Evolutionary conservation across 768 basidiomycete genomes (phyloP).

Genomic region (Lentinula raphanica): DNA sequence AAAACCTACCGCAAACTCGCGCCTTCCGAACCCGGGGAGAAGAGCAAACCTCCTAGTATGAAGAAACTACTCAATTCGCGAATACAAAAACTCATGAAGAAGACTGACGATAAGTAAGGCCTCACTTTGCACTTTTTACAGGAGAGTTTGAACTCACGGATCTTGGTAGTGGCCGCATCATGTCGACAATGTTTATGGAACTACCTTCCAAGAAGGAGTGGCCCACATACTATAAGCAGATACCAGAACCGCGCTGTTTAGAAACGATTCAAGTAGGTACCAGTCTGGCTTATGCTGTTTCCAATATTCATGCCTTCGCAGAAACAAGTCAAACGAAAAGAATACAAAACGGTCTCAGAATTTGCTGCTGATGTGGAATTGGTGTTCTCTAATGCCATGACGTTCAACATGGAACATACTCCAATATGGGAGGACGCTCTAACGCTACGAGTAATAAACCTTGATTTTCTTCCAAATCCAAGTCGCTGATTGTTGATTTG

Average conservation of each 20-base stretch:
- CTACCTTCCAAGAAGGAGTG: slow-evolving; percentile 76
- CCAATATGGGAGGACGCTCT: slow-evolving; percentile 78
- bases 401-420: slow-evolving; percentile 85
- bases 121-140: not conserved
- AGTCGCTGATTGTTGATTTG: slow-evolving; percentile 2
- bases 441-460: slow-evolving; percentile 46
- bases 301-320: slow-evolving; percentile 24
- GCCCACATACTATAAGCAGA: slow-evolving; percentile 74
- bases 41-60: slow-evolving; percentile 52
- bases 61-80: slow-evolving; percentile 61
- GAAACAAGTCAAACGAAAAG: slow-evolving; percentile 79
- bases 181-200: slow-evolving; percentile 78
- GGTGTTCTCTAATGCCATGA: slow-evolving; percentile 84
- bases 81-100: slow-evolving; percentile 68
- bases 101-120: slow-evolving; percentile 64
- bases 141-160: not conserved
- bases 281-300: not conserved
- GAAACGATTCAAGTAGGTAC: slow-evolving; percentile 68
- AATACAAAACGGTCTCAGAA: slow-evolving; percentile 60
- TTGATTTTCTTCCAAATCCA: not conserved
- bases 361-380: slow-evolving; percentile 87
- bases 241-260: slow-evolving; percentile 74
- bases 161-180: slow-evolving; percentile 50
- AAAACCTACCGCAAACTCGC: slow-evolving; percentile 44
- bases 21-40: slow-evolving; percentile 37